These are phyloP conservation scores for Neurospora sp. DNA, from an alignment of 495 filamentous ascomycete genomes.

Conservation along the genomic window DNA sequence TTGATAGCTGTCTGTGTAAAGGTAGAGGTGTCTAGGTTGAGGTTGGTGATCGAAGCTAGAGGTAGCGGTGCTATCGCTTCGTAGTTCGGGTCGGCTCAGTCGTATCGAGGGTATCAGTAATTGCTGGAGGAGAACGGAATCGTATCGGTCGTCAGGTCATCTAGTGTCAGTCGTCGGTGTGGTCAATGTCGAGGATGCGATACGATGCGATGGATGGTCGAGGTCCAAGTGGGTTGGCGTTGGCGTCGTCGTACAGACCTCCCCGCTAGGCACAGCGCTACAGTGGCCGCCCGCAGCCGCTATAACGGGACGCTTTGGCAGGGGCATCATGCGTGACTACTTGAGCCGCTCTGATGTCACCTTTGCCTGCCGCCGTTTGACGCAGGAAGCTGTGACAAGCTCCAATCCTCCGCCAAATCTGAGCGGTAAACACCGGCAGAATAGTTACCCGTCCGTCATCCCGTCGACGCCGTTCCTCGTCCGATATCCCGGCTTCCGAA, in stretches of 20 bases:
- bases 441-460: background rate
- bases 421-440: constrained; percentile 10
- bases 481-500: background rate
- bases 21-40: background rate
- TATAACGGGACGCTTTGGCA: constrained; percentile 6
- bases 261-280: background rate
- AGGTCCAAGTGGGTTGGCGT: background rate
- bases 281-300: background rate
- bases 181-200: background rate
- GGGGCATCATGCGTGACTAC: background rate
- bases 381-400: background rate
- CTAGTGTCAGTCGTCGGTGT: background rate
- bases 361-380: background rate
- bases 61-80: background rate
- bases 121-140: too few species aligned
- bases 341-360: background rate
- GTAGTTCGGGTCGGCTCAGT: background rate
- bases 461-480: background rate
- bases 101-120: background rate
- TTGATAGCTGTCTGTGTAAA: background rate
- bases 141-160: too few species aligned
- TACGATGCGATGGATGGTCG: background rate
- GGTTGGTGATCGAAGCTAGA: background rate
- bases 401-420: background rate
- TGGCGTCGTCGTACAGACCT: background rate